Evolutionary conservation across 1,284 basidiomycete genomes (phyloP).

Genomic region (Amylostereum chailletii): DNA sequence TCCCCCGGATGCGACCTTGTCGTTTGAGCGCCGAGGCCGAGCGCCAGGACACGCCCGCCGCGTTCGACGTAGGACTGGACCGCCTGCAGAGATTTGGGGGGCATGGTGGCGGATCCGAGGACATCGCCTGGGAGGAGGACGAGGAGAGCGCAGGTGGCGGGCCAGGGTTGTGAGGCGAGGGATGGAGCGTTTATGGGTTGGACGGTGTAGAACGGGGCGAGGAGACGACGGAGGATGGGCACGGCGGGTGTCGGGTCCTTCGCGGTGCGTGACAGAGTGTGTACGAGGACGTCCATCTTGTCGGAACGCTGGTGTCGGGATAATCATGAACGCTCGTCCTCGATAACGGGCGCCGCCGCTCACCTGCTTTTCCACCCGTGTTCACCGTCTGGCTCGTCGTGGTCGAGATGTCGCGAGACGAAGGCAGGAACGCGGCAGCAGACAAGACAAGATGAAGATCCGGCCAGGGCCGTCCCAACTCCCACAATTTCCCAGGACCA

Average conservation of each 20-base stretch:
- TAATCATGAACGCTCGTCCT: no score
- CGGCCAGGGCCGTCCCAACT: no score
- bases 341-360: no score
- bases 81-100: conserved; percentile 34
- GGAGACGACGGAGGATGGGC: conserved; percentile 45
- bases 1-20: neutral
- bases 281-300: conserved; percentile 73
- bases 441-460: no score
- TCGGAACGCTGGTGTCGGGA: no score
- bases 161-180: conserved; percentile 70
- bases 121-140: conserved; percentile 50
- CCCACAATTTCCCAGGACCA: no score
- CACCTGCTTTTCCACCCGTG: no score
- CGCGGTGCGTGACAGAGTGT: conserved; percentile 64
- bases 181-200: conserved; percentile 53
- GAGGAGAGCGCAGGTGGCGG: conserved; percentile 63
- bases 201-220: conserved; percentile 72
- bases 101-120: conserved; percentile 43
- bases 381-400: no score
- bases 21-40: conserved; percentile 2
- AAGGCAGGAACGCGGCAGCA: no score
- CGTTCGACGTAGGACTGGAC: conserved; percentile 58
- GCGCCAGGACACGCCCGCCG: conserved; percentile 40
- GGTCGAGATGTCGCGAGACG: no score
- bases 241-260: conserved; percentile 49